phyloP scores from a whole-genome alignment of 148 eudicot genomes.

The Drosera capensis region DNA sequence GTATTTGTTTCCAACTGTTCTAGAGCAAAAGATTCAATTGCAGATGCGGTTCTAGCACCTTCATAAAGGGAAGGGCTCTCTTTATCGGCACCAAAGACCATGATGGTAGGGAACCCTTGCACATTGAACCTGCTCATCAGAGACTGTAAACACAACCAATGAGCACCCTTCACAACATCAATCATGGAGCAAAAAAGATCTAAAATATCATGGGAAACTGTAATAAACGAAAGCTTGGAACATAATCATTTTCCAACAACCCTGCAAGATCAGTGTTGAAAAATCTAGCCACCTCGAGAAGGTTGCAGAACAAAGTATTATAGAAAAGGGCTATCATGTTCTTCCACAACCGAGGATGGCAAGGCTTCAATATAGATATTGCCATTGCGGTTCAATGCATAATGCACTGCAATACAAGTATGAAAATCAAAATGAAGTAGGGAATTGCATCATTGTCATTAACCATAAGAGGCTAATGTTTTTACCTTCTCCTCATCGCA shows the following conservation, averaged over 20 bases:
- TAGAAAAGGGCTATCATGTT: too few relatives aligned
- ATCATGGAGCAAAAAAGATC: background rate
- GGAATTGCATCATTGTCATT: background rate
- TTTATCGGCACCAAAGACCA: slow-evolving; percentile 96
- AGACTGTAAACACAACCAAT: slow-evolving; percentile 28
- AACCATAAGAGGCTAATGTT: background rate
- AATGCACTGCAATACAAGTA: background rate
- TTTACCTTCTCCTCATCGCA: slow-evolving; percentile 87
- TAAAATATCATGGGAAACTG: background rate
- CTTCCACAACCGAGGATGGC: too few relatives aligned
- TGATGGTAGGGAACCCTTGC: slow-evolving; percentile 79
- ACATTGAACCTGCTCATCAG: slow-evolving; percentile 85
- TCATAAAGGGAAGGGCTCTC: slow-evolving; percentile 62
- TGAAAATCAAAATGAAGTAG: background rate
- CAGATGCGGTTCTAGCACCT: slow-evolving; percentile 85
- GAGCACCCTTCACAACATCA: background rate
- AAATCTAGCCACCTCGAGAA: too few relatives aligned
- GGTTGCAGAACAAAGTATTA: too few relatives aligned
- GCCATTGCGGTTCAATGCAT: too few relatives aligned
- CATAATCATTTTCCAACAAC: too few relatives aligned
- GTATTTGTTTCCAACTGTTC: slow-evolving; percentile 78
- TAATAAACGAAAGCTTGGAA: too few relatives aligned
- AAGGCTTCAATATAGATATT: too few relatives aligned
- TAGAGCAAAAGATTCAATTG: slow-evolving; percentile 74
- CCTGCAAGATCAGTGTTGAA: too few relatives aligned